Conservation (phyloP, 805 yeast genomes). For the Wickerhamomyces pijperi region DNA sequence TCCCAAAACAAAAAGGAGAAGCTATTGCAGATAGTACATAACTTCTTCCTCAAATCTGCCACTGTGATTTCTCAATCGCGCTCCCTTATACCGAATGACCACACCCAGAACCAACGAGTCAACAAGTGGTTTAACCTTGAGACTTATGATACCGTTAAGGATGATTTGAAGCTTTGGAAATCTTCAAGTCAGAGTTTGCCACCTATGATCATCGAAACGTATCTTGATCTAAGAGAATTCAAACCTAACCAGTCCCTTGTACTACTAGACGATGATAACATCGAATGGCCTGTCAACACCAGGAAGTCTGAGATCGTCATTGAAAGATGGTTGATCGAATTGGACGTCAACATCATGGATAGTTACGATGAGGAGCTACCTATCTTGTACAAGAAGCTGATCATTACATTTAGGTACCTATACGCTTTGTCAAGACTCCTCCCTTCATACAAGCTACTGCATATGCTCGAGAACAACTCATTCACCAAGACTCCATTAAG, state of each 20-base stretch:
- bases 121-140: conserved; percentile 59
- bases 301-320: conserved; percentile 78
- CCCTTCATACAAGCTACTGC: conserved; percentile 57
- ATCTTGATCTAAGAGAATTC: conserved; percentile 52
- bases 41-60: conserved; percentile 55
- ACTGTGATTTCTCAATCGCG: conserved; percentile 43
- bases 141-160: conserved; percentile 29
- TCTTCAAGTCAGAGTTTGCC: conserved; percentile 33
- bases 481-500: conserved; percentile 27
- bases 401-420: conserved; percentile 62
- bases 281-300: conserved; percentile 46
- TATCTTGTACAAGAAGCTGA: conserved; percentile 59
- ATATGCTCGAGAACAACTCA: conserved; percentile 28
- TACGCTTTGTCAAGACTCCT: conserved; percentile 55
- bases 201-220: conserved; percentile 81
- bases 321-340: conserved; percentile 88
- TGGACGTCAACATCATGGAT: conserved; percentile 38
- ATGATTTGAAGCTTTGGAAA: conserved; percentile 59
- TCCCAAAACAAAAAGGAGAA: conserved; percentile 11
- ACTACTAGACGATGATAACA: conserved; percentile 41
- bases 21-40: conserved; percentile 22
- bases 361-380: conserved; percentile 42
- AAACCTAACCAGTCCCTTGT: conserved; percentile 47
- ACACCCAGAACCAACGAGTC: conserved; percentile 18
- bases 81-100: neutral